Base-by-base conservation (phyloP, 331 rosid genomes). In the Stylosanthes scabra region DNA sequence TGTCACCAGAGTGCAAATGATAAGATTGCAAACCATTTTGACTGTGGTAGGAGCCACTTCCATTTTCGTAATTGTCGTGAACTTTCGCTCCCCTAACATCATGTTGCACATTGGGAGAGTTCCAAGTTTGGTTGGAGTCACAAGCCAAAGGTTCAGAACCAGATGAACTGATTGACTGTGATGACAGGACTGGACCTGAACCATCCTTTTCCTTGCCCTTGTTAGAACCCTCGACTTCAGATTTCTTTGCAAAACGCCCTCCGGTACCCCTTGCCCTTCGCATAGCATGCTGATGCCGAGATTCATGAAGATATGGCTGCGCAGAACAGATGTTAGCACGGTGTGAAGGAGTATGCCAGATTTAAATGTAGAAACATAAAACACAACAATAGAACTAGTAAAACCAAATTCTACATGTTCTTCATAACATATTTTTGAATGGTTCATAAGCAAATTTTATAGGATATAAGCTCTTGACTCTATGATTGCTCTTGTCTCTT, bases 231-330 rank as follows among this genome's bases (percentile, higher is more conserved):
- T 82, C 92, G 29, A 27, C 82, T 7, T 76, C 83, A 11, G 29
- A 50, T 79, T 90, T 95, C 92, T 88, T 95, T 13, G 97, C 98
- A 77, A 95, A 95, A 14, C 99, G 99, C 12, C 99, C 99, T 62
- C 99, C 99, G 0, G 39, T 92, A 40, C 99, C 87, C 77, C 99
- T 88, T 16, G 81, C 91, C 92, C 99, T 84, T 81, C 98, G 84
- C 86, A 95, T 67, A 69, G 99, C 99, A 85, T 95, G 99, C 83
- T 88, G 97, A 71, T 95, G 99, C 40, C 99, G 85, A 72, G 99
- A 95, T 80, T 95, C 99, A 67, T 95, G 99, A 66, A 95, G 97
- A 86, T 95, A 95, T 11, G 99, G 96, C 99, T 95, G 90, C 7
- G 46, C 75, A 82, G 39, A 82, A 58, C 25, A 77, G 31, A 61